Conservation (phyloP, 305 asterid genomes). For the Plantago lanceolata region DNA sequence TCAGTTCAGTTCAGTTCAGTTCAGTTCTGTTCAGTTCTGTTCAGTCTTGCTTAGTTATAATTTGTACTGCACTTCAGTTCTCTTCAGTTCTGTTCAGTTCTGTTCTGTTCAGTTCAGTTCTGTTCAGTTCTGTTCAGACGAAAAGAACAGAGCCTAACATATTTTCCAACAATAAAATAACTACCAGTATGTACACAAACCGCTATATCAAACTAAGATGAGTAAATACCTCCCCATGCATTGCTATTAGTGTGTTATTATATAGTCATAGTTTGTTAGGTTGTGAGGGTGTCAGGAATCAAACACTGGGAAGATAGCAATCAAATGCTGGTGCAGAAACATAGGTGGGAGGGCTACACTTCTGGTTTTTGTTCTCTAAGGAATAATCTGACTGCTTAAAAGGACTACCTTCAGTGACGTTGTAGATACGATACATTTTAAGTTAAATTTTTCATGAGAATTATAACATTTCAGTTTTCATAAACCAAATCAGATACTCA, state of each 20-base stretch:
- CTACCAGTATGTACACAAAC: conserved; percentile 7
- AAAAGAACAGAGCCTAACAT: too few species aligned
- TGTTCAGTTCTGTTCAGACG: too few species aligned
- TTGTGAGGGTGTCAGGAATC: conserved; percentile 4
- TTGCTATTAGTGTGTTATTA: conserved; percentile 1
- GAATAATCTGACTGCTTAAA: not conserved
- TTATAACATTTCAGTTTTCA: not conserved
- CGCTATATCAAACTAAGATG: conserved; percentile 5
- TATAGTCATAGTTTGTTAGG: conserved; percentile 1
- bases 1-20: too few species aligned
- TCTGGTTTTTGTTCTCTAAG: not conserved
- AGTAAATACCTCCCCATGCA: conserved; percentile 6
- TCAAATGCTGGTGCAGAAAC: conserved; percentile 13
- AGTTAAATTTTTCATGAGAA: not conserved
- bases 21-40: too few species aligned
- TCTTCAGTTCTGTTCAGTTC: too few species aligned
- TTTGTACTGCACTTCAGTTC: too few species aligned
- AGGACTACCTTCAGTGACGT: not conserved
- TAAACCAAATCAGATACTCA: not conserved
- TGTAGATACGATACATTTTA: not conserved
- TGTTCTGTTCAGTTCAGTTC: too few species aligned
- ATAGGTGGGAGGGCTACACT: not conserved
- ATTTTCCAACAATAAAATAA: not conserved
- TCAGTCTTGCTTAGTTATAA: too few species aligned
- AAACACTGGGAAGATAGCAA: not conserved